These are phyloP conservation scores for Balansia obtecta DNA, from an alignment of 2,329 filamentous ascomycete species.

Conservation along the genomic window DNA sequence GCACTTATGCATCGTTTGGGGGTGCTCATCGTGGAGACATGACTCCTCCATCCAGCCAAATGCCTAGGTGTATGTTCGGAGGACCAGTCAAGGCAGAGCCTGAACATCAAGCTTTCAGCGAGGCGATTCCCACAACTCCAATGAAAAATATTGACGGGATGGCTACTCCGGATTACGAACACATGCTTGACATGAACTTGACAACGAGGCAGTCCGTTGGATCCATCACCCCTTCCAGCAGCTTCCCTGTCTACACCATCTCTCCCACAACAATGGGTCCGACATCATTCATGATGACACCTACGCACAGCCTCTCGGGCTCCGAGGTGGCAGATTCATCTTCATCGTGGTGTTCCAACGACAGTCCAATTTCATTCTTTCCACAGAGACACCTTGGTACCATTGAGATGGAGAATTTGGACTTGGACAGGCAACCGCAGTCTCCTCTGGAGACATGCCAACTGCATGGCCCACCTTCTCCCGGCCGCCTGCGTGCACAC, in stretches of 20 bases:
- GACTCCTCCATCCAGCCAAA: constrained; percentile 22
- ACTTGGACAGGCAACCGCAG: constrained; percentile 24
- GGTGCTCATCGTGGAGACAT: constrained; percentile 19
- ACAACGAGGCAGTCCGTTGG: constrained; percentile 21
- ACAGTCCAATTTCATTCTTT: constrained; percentile 29
- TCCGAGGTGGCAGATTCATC: constrained; percentile 25
- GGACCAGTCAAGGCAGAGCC: constrained; percentile 21
- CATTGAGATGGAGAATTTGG: constrained; percentile 20
- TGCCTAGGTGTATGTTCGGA: constrained; percentile 23
- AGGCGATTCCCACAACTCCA: constrained; percentile 23
- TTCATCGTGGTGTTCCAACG: constrained; percentile 27
- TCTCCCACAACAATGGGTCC: constrained; percentile 21
- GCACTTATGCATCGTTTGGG: constrained; percentile 15
- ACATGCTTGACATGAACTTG: constrained; percentile 26
- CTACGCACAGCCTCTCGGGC: constrained; percentile 25
- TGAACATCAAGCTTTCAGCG: constrained; percentile 20
- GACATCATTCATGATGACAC: constrained; percentile 26
- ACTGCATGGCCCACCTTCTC: constrained; percentile 20
- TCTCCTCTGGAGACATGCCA: constrained; percentile 21
- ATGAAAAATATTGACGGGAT: constrained; percentile 23
- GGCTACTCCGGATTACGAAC: constrained; percentile 24
- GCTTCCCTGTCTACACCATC: constrained; percentile 23
- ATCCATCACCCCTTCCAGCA: constrained; percentile 24
- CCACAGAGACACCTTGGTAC: constrained; percentile 19
- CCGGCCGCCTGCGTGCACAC: constrained; percentile 21